Evolutionary conservation across 768 basidiomycete species (phyloP).

Genomic region (Postia placenta): DNA sequence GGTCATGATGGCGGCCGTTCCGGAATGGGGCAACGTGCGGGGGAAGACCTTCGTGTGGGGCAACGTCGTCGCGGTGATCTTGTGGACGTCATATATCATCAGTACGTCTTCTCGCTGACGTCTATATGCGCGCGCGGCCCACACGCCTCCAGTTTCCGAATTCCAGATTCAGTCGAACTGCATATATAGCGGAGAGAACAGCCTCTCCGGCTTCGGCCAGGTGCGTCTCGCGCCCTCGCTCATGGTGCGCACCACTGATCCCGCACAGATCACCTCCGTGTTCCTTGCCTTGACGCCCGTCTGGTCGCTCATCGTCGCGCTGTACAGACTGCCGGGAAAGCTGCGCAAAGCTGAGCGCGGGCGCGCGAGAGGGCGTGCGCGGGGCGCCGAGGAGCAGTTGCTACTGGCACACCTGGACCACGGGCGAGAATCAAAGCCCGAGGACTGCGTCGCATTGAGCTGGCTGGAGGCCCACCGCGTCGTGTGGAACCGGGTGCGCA

Average conservation of each 20-base stretch:
- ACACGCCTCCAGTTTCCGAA: slow-evolving; percentile 14
- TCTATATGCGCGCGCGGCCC: neutral
- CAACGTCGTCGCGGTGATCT: slow-evolving; percentile 8
- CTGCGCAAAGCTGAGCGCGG: neutral
- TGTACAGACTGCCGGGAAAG: slow-evolving; percentile 14
- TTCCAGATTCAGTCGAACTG: slow-evolving; percentile 15
- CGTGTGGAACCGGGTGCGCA: neutral
- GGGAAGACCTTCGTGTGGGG: slow-evolving; percentile 11
- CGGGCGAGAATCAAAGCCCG: no score
- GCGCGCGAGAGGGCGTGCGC: neutral
- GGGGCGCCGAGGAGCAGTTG: neutral
- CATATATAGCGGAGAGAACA: slow-evolving; percentile 19
- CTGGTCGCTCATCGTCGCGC: slow-evolving; percentile 19
- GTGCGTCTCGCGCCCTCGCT: slow-evolving; percentile 9
- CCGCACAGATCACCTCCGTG: slow-evolving; percentile 18
- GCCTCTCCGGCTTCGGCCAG: slow-evolving; percentile 20
- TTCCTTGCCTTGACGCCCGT: slow-evolving; percentile 18
- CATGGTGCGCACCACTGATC: neutral
- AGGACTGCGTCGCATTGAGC: no score
- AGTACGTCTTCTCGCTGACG: slow-evolving; percentile 7
- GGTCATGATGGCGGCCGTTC: neutral
- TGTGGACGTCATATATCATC: slow-evolving; percentile 18
- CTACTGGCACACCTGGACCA: neutral
- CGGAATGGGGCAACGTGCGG: neutral
- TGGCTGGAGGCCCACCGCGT: no score